These are phyloP conservation scores for Candida pini DNA, from an alignment of 805 yeast genomes.

Conservation along the genomic window DNA sequence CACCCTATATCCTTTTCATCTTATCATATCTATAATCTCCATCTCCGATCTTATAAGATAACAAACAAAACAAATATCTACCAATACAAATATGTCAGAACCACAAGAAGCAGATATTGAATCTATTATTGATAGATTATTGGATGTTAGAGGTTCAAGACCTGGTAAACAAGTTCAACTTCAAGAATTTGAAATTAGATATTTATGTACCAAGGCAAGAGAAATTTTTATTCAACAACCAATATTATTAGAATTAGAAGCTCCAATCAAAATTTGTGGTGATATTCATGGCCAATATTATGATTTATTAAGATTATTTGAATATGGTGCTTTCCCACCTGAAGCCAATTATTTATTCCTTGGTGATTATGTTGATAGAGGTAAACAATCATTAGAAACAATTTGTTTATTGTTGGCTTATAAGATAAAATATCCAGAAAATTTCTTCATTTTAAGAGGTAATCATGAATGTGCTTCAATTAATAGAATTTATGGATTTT, in stretches of 20 bases:
- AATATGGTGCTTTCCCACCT: slow-evolving; percentile 99
- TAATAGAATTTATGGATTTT: slow-evolving; percentile 95
- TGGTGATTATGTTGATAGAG: slow-evolving; percentile 98
- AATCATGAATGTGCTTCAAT: slow-evolving; percentile 98
- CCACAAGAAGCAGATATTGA: slow-evolving; percentile 85
- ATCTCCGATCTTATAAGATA: background rate
- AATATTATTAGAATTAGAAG: slow-evolving; percentile 88
- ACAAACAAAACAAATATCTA: background rate
- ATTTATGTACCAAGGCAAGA: slow-evolving; percentile 94
- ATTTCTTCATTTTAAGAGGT: slow-evolving; percentile 93
- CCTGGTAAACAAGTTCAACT: slow-evolving; percentile 96
- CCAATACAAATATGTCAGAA: slow-evolving; percentile 20
- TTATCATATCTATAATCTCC: background rate
- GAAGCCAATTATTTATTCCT: slow-evolving; percentile 93
- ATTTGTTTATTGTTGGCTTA: slow-evolving; percentile 91
- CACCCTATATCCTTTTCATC: too few species aligned
- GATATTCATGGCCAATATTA: slow-evolving; percentile 98
- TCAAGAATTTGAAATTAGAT: slow-evolving; percentile 91
- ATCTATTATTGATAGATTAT: slow-evolving; percentile 91
- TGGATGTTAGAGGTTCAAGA: slow-evolving; percentile 96
- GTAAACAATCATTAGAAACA: slow-evolving; percentile 94
- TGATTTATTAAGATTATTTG: slow-evolving; percentile 89
- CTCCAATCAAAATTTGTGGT: slow-evolving; percentile 96
- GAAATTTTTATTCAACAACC: slow-evolving; percentile 98
- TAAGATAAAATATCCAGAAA: slow-evolving; percentile 97